Percentiles rank a stretch among this genome's conserved stretches.
Conservation (phyloP, 208 protist species). For the Leishmania lainsoni region DNA sequence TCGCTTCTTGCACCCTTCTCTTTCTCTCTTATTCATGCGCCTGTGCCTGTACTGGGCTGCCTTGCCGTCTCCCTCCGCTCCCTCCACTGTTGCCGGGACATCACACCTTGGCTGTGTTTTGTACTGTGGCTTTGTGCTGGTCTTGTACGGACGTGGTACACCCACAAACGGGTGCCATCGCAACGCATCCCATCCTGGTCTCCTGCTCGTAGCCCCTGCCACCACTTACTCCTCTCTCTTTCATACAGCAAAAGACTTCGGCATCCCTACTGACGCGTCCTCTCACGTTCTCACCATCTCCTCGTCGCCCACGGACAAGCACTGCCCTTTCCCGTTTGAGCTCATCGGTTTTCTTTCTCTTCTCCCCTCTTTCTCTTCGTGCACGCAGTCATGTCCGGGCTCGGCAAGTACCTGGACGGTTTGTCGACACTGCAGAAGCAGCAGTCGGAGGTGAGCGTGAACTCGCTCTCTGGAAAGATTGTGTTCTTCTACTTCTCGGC, state of each 20-base stretch:
- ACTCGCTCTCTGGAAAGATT: constrained; percentile 47
- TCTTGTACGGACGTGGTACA: not conserved
- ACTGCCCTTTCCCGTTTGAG: not conserved
- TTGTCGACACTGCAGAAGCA: constrained; percentile 14
- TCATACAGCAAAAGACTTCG: not conserved
- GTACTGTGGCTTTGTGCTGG: no score
- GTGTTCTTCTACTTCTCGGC: constrained; percentile 93
- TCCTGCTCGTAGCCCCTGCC: not conserved
- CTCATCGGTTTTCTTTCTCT: not conserved
- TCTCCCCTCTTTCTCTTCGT: not conserved
- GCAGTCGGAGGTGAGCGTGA: constrained; percentile 10
- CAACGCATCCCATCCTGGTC: not conserved
- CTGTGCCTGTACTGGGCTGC: not conserved
- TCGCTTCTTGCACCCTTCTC: not conserved
- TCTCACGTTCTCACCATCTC: not conserved
- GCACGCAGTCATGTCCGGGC: constrained; percentile 13
- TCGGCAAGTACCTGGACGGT: constrained; percentile 12
- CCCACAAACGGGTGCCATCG: not conserved
- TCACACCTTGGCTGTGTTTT: not conserved
- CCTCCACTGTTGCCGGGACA: not conserved
- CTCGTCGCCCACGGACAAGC: not conserved
- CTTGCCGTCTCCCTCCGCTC: not conserved
- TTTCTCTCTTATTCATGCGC: not conserved
- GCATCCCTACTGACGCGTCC: not conserved
- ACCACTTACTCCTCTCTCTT: not conserved